Conservation (phyloP, 2,329 filamentous ascomycete genomes). For the Fusarium armeniacum region DNA sequence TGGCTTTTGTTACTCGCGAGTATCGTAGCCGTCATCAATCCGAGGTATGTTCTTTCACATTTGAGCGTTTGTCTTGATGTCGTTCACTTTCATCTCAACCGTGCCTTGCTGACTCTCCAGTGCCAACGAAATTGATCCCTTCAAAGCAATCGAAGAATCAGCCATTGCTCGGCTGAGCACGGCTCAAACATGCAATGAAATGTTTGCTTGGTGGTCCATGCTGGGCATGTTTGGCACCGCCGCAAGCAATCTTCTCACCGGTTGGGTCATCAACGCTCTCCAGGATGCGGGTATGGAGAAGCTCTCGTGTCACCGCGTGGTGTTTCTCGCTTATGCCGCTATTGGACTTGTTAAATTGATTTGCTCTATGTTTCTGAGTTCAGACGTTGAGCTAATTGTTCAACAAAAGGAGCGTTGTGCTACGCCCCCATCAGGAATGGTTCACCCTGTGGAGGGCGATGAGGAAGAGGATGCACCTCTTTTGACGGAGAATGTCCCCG, state of each 20-base stretch:
- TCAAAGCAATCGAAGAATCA: conserved; percentile 45
- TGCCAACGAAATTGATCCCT: conserved; percentile 47
- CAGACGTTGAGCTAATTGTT: conserved; percentile 31
- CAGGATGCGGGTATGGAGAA: conserved; percentile 23
- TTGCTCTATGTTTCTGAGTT: conserved; percentile 28
- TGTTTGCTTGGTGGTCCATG: conserved; percentile 48
- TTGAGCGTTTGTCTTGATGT: background rate
- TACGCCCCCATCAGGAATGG: background rate
- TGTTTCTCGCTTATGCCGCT: conserved; percentile 39
- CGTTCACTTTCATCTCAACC: background rate
- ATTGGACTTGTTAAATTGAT: conserved; percentile 38
- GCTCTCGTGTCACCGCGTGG: conserved; percentile 29
- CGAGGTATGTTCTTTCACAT: conserved; percentile 23
- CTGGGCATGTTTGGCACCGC: conserved; percentile 45
- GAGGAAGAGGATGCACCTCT: conserved; percentile 30
- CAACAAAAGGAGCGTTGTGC: conserved; percentile 24
- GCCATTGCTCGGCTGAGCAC: conserved; percentile 42
- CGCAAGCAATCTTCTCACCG: conserved; percentile 39
- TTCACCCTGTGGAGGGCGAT: background rate
- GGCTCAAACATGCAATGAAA: conserved; percentile 40
- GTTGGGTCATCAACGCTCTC: conserved; percentile 39
- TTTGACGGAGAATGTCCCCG: background rate
- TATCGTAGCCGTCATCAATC: conserved; percentile 42
- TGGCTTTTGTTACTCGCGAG: conserved; percentile 41
- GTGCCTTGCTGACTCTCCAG: conserved; percentile 1